These are phyloP conservation scores for Cladosporium velox DNA, from an alignment of 2,329 filamentous ascomycete genomes.

Conservation along the genomic window DNA sequence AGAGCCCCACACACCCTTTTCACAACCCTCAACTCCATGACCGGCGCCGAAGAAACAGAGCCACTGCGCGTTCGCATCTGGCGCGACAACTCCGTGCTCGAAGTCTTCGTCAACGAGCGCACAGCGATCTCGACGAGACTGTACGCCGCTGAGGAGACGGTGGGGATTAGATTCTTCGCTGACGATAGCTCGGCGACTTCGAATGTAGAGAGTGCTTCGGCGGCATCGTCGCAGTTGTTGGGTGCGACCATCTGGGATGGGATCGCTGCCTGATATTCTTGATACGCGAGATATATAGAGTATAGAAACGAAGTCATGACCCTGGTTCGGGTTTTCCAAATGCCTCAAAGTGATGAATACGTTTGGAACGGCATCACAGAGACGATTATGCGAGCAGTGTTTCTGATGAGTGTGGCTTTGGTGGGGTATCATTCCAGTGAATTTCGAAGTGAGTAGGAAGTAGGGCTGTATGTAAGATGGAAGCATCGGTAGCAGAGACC, in stretches of 20 bases:
- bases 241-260: constrained; percentile 30
- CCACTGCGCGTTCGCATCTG: constrained; percentile 45
- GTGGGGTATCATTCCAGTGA: not conserved
- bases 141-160: constrained; percentile 31
- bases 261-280: constrained; percentile 20
- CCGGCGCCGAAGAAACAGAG: constrained; percentile 27
- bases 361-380: too few species aligned
- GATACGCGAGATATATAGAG: not conserved
- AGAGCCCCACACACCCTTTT: constrained; percentile 52
- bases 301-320: not conserved
- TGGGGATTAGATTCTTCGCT: constrained; percentile 31
- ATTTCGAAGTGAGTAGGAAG: too few species aligned
- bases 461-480: too few species aligned
- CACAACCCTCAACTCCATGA: constrained; percentile 28
- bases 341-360: not conserved
- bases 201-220: not conserved
- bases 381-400: not conserved
- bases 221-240: constrained; percentile 23
- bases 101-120: constrained; percentile 50
- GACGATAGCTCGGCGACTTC: constrained; percentile 22
- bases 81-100: constrained; percentile 47
- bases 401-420: not conserved
- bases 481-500: too few species aligned
- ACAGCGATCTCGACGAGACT: constrained; percentile 44
- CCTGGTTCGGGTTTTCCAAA: too few species aligned